phyloP scores from a whole-genome alignment of 257 asterid species.

The Fraxinus americana region DNA sequence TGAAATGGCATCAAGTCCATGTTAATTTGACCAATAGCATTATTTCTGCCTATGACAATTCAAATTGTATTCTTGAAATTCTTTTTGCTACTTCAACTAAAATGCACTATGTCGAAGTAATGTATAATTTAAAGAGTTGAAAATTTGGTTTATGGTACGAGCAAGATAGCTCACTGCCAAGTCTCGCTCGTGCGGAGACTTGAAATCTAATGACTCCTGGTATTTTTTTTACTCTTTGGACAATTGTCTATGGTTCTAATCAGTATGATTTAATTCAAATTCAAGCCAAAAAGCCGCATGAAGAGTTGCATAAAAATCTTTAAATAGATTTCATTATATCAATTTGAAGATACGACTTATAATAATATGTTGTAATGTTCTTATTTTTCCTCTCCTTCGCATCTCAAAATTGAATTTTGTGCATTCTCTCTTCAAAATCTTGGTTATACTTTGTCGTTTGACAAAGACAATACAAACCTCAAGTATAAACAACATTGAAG shows the following conservation, averaged over 20 bases:
- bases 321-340: neutral
- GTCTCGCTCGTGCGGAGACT: too few species aligned
- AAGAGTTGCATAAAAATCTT: neutral
- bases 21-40: too few species aligned
- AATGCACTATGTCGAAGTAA: too few species aligned
- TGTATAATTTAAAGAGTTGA: too few species aligned
- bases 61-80: too few species aligned
- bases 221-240: neutral
- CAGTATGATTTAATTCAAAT: neutral
- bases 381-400: neutral
- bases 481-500: neutral
- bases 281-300: neutral
- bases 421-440: neutral
- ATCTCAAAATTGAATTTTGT: neutral
- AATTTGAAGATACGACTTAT: neutral
- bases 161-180: neutral
- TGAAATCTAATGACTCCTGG: neutral
- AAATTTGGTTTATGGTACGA: too few species aligned
- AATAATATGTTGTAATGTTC: neutral
- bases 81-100: too few species aligned
- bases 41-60: too few species aligned
- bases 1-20: too few species aligned
- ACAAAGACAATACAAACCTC: neutral
- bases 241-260: neutral
- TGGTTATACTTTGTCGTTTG: too few species aligned